Evolutionary conservation across 345 rosid species (phyloP).

Genomic region (Reutealis trisperma): DNA sequence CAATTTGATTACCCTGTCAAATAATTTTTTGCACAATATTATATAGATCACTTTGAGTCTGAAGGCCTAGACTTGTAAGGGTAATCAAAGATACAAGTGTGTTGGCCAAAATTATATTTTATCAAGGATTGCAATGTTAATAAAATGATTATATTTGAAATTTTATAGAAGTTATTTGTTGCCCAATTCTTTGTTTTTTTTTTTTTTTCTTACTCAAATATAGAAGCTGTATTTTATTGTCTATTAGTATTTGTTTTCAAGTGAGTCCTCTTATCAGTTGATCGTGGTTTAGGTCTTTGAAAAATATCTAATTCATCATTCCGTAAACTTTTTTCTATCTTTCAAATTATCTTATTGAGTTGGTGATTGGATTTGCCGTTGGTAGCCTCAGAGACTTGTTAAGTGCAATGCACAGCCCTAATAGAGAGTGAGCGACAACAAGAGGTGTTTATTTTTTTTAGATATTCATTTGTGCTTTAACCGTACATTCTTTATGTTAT

Average conservation of each 20-base stretch:
- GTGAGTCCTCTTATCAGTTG: constrained; percentile 24
- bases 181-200: too few relatives aligned
- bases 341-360: constrained; percentile 40
- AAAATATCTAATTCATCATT: constrained; percentile 50
- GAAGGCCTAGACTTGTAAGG: too few relatives aligned
- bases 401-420: constrained; percentile 2
- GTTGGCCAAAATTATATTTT: too few relatives aligned
- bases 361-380: constrained; percentile 33
- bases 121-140: not conserved
- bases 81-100: not conserved
- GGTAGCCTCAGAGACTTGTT: constrained; percentile 12
- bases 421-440: too few relatives aligned
- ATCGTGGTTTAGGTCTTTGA: constrained; percentile 48
- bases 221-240: too few relatives aligned
- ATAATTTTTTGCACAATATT: too few relatives aligned
- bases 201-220: too few relatives aligned
- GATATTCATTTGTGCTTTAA: constrained; percentile 44
- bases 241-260: not conserved
- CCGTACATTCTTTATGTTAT: constrained; percentile 33
- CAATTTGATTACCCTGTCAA: too few relatives aligned
- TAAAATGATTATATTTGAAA: too few relatives aligned
- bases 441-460: constrained; percentile 18
- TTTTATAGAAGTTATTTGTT: too few relatives aligned
- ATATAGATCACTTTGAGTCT: too few relatives aligned
- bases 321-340: constrained; percentile 21